A percentile compares a stretch with the other conserved stretches of the same genome.
phyloP scores from a whole-genome alignment of 208 protist genomes.

The Eutreptiella sp. region DNA sequence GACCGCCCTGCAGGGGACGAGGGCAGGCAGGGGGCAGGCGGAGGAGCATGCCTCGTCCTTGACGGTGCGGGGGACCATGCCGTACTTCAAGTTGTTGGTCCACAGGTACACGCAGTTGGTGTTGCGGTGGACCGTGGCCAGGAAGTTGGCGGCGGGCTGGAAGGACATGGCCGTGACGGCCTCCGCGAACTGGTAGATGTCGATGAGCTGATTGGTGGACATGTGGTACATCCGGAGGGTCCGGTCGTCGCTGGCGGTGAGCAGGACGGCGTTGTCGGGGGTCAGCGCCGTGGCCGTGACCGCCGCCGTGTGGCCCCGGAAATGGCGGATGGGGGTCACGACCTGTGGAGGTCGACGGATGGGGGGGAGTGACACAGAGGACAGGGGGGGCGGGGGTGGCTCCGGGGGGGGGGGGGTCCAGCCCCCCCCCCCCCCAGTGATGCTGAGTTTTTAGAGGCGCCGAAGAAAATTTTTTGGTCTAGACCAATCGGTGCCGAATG shows the following conservation, averaged over 20 bases:
- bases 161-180: constrained; percentile 12
- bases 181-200: not conserved
- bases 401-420: too few species aligned
- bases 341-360: too few species aligned
- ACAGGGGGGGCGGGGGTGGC: too few species aligned
- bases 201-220: constrained; percentile 18
- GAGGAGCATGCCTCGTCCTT: too few species aligned
- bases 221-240: constrained; percentile 22
- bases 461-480: too few species aligned
- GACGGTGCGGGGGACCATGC: not conserved
- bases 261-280: constrained; percentile 9
- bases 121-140: constrained; percentile 18
- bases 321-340: too few species aligned
- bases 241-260: constrained; percentile 16
- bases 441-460: too few species aligned
- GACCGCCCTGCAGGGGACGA: too few species aligned
- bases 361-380: too few species aligned
- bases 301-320: not conserved
- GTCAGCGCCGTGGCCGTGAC: constrained; percentile 20
- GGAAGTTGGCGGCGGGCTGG: constrained; percentile 1
- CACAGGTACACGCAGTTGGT: constrained; percentile 13
- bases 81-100: constrained; percentile 24
- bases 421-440: too few species aligned
- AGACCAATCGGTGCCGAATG: too few species aligned
- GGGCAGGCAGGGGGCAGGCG: too few species aligned